Conservation (phyloP, 2,329 filamentous ascomycete genomes). For the Fusarium clavum region DNA sequence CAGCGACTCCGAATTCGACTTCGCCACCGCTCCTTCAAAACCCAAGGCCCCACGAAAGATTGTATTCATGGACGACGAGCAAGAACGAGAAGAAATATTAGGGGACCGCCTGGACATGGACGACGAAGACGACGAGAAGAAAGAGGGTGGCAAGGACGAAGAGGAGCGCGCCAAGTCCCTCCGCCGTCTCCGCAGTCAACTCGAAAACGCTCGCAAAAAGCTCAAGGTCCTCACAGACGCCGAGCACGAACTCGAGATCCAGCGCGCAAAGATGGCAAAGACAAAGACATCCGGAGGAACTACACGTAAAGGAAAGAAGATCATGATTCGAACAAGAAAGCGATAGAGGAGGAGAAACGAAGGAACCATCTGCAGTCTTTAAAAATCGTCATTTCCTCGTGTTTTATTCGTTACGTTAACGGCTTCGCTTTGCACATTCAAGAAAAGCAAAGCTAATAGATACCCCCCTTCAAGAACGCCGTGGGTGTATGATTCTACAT, state of each 20-base stretch:
- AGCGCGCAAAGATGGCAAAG: slow-evolving; percentile 74
- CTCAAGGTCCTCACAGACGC: slow-evolving; percentile 65
- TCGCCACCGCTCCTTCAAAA: slow-evolving; percentile 46
- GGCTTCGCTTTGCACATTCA: slow-evolving; percentile 34
- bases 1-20: slow-evolving; percentile 51
- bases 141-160: slow-evolving; percentile 34
- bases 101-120: slow-evolving; percentile 48
- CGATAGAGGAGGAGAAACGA: slow-evolving; percentile 53
- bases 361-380: slow-evolving; percentile 8
- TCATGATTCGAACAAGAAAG: slow-evolving; percentile 72
- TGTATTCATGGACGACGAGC: slow-evolving; percentile 61
- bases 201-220: slow-evolving; percentile 65
- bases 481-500: slow-evolving; percentile 45
- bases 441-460: slow-evolving; percentile 41
- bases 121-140: slow-evolving; percentile 49
- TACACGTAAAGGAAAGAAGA: slow-evolving; percentile 71
- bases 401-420: slow-evolving; percentile 36
- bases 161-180: slow-evolving; percentile 57
- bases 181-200: slow-evolving; percentile 60
- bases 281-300: slow-evolving; percentile 69
- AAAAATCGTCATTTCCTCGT: slow-evolving; percentile 30
- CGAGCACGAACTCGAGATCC: slow-evolving; percentile 67
- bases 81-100: slow-evolving; percentile 51
- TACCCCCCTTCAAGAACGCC: slow-evolving; percentile 44
- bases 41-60: slow-evolving; percentile 60